Percentiles rank a stretch among this genome's conserved stretches.
Conservation (phyloP, 2,329 filamentous ascomycete genomes). For the Colletotrichum sp. region DNA sequence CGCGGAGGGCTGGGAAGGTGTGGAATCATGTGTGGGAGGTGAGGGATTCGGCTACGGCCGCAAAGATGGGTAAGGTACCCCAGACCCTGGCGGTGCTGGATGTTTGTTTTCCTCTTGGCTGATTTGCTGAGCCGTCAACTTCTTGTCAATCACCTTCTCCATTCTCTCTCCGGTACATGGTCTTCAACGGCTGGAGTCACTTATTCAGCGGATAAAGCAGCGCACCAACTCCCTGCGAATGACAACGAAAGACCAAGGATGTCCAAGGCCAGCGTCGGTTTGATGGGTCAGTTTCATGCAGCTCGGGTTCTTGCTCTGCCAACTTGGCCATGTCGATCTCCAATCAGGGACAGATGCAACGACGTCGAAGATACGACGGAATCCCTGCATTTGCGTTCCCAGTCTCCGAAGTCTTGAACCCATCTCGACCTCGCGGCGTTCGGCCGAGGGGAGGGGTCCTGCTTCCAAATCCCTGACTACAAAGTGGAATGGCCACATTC, state of each 20-base stretch:
- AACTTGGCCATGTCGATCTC: not conserved
- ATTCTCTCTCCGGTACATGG: not conserved
- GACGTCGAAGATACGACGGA: not conserved
- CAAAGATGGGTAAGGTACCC: slow-evolving; percentile 3
- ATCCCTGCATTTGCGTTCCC: not conserved
- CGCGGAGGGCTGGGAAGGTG: not conserved
- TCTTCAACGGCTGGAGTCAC: not conserved
- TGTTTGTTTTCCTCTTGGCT: not conserved
- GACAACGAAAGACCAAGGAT: not conserved
- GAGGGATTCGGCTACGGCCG: not conserved
- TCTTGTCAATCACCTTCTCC: not conserved
- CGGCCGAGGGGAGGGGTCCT: not conserved
- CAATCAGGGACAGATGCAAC: not conserved
- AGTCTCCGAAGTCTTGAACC: not conserved
- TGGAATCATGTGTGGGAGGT: not conserved
- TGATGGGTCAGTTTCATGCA: not conserved
- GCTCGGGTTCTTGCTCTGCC: not conserved
- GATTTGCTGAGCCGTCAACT: not conserved
- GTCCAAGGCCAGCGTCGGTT: not conserved
- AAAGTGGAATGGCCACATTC: not conserved
- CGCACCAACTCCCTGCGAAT: not conserved
- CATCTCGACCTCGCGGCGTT: not conserved
- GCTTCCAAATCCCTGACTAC: not conserved
- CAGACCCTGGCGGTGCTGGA: not conserved
- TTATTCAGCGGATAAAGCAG: not conserved